Base-by-base conservation (phyloP, 129 eudicot genomes). In the Arctium minus region DNA sequence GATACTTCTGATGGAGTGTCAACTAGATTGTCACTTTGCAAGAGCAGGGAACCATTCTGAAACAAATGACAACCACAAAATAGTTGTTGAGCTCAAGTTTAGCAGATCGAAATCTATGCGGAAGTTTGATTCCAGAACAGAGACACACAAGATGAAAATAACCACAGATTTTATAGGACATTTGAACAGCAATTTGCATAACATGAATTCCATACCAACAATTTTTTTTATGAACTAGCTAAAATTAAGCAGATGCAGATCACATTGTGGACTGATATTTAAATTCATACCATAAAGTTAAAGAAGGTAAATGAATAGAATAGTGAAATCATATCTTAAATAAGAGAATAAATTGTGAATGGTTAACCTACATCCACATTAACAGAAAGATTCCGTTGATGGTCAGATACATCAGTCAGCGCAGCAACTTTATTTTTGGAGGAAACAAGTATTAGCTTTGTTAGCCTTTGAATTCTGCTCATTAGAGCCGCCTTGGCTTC, bases 401-500 rank as follows among this genome's bases (percentile, higher is more conserved):
- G 94, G 48, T 81, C 76, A 29, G 93, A 81, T 60, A 85, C 78
- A 78, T 90, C 95, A 72, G 86, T 87, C 42, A 88, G 74, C 82
- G 92, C 96, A 48, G 97, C 97, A 73, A 90, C 81, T 36, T 90
- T 74, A 72, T 93, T 88, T 84, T 96, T 96, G 13, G 99, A 90
- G 53, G 99, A 96, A 84, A 96, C 99, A 48, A 96, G 98, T 81
- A 96, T 96, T 36, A 96, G 80, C 86, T 96, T 96, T 71, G 99
- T 96, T 75, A 96, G 92, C 91, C 99, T 92, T 84, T 96, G 99
- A 77, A 96, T 96, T 86, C 99, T 84, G 83, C 99, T 96, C 98
- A 96, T 93, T 48, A 96, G 88, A 79, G 99, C 99, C 81, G 98
- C 97, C 87, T 96, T 96, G 33, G 97, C 99, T 86, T 96, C 99